Base-by-base conservation (phyloP, 305 asterid genomes). In the Fraxinus albicans region DNA sequence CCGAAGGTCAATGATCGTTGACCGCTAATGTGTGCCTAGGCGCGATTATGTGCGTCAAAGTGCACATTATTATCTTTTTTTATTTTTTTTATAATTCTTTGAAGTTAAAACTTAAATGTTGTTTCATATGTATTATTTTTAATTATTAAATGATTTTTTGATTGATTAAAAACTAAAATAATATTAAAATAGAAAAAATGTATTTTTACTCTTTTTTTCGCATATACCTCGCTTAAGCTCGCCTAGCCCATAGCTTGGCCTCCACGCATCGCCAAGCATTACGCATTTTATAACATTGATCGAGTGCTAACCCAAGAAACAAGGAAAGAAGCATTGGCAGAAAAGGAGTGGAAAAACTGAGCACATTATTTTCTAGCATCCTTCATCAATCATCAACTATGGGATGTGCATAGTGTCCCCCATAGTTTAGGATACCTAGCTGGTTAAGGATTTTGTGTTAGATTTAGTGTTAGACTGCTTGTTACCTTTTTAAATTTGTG, bases 311-410 rank as follows among this genome's bases (percentile, higher is more conserved):
- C 35, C 76, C 79, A 27, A 36, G 72, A 47, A 21, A 25, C 4
- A 38, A 38, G 42, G 5, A 34, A 70, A 44, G 33, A 23, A 74
- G n/a, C 13, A 15, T 72, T 31, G 76, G 76, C 17, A 27, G 19
- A 4, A 40, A 7, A 60, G 19, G 42, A 40, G 8, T 6, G 33
- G 67, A 31, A 35, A 74, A 23, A n/a, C 13, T 19, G 21, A 25
- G 77, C 35, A 78, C 29, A 8, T 58, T 73, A 70, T 38, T 8
- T 79, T 74, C 50, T 70, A 29, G 25, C 69, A 63, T 35, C 33
- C 40, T 80, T 79, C 31, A 19, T 70, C 23, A 65, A 17, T 55
- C 84, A 74, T 82, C 69, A 35, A 44, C 70, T n/a, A 72, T 77
- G 40, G 69, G 36, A 23, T 60, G 65, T 67, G 53, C 17, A 70